A percentile compares a stretch with the other conserved stretches of the same genome.
phyloP scores from a whole-genome alignment of 495 filamentous ascomycete genomes.

The Penicillium verhagenii region DNA sequence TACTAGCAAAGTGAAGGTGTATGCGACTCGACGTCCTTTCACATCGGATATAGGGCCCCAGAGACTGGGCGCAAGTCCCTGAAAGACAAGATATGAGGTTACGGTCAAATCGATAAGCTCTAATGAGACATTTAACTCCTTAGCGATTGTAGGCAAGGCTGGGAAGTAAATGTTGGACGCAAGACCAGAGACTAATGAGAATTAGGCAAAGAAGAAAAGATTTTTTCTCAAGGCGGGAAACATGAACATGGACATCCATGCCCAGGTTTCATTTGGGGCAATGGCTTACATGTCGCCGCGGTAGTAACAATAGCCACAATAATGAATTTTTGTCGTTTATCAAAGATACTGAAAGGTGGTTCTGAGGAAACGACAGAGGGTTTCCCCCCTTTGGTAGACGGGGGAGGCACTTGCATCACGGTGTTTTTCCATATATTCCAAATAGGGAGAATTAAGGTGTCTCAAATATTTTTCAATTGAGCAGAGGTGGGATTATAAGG shows the following conservation, averaged over 20 bases:
- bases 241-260: too few species aligned
- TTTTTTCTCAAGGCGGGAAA: neutral
- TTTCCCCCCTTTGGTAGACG: too few species aligned
- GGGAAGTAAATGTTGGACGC: slow-evolving; percentile 58
- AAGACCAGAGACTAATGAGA: slow-evolving; percentile 45
- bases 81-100: slow-evolving; percentile 53
- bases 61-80: slow-evolving; percentile 50
- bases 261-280: too few species aligned
- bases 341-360: slow-evolving; percentile 19
- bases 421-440: too few species aligned
- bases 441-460: too few species aligned
- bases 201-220: slow-evolving; percentile 1
- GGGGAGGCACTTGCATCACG: too few species aligned
- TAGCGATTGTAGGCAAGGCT: slow-evolving; percentile 44
- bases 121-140: slow-evolving; percentile 40
- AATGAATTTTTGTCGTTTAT: slow-evolving; percentile 44
- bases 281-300: slow-evolving; percentile 50
- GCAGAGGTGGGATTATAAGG: too few species aligned
- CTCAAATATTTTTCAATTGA: too few species aligned
- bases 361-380: too few species aligned
- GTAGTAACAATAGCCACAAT: slow-evolving; percentile 47
- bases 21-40: slow-evolving; percentile 46
- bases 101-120: slow-evolving; percentile 50
- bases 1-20: slow-evolving; percentile 45
- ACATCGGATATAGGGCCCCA: slow-evolving; percentile 53